A percentile compares a stretch with the other conserved stretches of the same genome.
These are phyloP conservation scores for Tetradesmus lagerheimii DNA, from an alignment of 139 green algal species.

Conservation along the genomic window DNA sequence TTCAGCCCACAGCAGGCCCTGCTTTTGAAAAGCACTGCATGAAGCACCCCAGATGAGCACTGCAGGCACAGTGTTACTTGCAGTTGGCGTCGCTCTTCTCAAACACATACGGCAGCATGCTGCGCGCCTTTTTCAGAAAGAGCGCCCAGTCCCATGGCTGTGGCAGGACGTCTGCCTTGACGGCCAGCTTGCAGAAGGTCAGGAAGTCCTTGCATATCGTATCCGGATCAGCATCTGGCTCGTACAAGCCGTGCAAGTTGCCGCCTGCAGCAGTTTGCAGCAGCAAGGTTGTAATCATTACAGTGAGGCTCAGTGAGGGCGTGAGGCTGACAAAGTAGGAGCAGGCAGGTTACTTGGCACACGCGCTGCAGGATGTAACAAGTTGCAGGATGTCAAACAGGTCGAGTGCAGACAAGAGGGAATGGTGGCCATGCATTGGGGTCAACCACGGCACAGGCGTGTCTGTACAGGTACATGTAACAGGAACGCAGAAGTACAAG, in stretches of 20 bases:
- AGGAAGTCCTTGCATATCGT: conserved; percentile 48
- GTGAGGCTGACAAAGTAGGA: no score
- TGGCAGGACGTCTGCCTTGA: conserved; percentile 19
- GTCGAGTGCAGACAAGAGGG: no score
- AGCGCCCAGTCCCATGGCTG: conserved; percentile 42
- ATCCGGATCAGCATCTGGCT: background rate
- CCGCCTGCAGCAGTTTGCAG: background rate
- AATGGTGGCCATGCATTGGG: no score
- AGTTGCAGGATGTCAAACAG: no score
- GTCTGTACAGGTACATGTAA: no score
- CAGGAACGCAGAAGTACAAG: no score
- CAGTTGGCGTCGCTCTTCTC: conserved; percentile 55
- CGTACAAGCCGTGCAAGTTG: conserved; percentile 54
- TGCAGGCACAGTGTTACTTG: no score
- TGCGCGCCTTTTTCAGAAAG: conserved; percentile 16
- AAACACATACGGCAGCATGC: conserved; percentile 54
- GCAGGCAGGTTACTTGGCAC: background rate
- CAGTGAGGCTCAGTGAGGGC: background rate
- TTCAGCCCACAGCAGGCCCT: no score
- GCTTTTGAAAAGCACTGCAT: no score
- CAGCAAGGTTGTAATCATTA: background rate
- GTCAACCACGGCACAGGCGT: no score
- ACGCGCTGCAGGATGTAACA: no score
- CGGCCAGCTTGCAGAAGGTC: conserved; percentile 56
- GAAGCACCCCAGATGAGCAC: no score